These are phyloP conservation scores for Halenospora varia DNA, from an alignment of 495 filamentous ascomycete genomes.

Conservation along the genomic window DNA sequence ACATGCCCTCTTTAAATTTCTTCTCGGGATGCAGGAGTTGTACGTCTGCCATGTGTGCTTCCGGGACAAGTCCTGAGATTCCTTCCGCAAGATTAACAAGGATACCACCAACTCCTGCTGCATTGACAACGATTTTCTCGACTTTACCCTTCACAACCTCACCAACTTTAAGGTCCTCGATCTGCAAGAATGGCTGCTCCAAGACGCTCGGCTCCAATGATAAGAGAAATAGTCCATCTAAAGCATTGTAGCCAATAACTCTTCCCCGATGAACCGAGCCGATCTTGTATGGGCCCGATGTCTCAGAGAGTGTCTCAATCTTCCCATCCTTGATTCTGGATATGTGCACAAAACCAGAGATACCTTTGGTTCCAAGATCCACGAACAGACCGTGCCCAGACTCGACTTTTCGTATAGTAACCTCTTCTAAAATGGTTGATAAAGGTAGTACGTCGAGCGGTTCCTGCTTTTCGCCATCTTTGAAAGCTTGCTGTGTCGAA, in stretches of 20 bases:
- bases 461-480: slow-evolving; percentile 34
- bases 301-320: slow-evolving; percentile 71
- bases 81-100: slow-evolving; percentile 81
- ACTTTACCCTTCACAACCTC: slow-evolving; percentile 78
- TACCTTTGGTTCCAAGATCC: slow-evolving; percentile 66
- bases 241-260: slow-evolving; percentile 76
- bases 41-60: slow-evolving; percentile 84
- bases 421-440: slow-evolving; percentile 70
- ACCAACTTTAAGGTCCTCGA: slow-evolving; percentile 84
- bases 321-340: slow-evolving; percentile 84
- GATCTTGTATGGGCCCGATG: slow-evolving; percentile 70
- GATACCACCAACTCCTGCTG: slow-evolving; percentile 68
- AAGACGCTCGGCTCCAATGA: slow-evolving; percentile 78
- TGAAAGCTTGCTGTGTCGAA: slow-evolving; percentile 27
- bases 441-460: slow-evolving; percentile 59
- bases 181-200: slow-evolving; percentile 79
- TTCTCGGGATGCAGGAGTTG: slow-evolving; percentile 88
- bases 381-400: slow-evolving; percentile 75
- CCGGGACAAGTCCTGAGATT: slow-evolving; percentile 80
- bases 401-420: slow-evolving; percentile 73
- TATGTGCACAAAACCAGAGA: slow-evolving; percentile 88
- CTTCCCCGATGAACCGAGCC: slow-evolving; percentile 76
- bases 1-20: slow-evolving; percentile 86
- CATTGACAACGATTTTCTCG: slow-evolving; percentile 74
- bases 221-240: slow-evolving; percentile 83